Evolutionary conservation across 345 rosid genomes (phyloP).

Genomic region (Gossypium mustelinum): DNA sequence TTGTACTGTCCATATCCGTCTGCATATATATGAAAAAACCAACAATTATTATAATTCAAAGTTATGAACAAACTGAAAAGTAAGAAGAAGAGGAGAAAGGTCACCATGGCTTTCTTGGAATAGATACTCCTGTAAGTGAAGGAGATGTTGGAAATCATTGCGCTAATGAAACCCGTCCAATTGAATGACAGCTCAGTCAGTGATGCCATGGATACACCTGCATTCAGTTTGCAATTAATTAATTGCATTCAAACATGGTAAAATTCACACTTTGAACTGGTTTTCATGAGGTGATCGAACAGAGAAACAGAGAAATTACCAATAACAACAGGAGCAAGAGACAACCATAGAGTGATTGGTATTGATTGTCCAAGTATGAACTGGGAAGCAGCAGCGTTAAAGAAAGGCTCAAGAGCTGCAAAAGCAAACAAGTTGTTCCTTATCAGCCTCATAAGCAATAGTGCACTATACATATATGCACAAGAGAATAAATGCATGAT

Average conservation of each 20-base stretch:
- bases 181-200: constrained; percentile 93
- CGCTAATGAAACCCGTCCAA: constrained; percentile 94
- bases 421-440: constrained; percentile 14
- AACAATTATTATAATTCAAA: not conserved
- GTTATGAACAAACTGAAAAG: not conserved
- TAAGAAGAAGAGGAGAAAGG: constrained; percentile 5
- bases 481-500: not conserved
- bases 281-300: not conserved
- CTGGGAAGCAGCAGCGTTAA: constrained; percentile 95
- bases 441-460: not conserved
- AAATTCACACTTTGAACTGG: not conserved
- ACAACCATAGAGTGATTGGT: constrained; percentile 81
- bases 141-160: constrained; percentile 93
- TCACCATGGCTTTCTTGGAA: constrained; percentile 98
- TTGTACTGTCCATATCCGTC: constrained; percentile 99
- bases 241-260: not conserved
- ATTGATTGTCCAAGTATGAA: constrained; percentile 82
- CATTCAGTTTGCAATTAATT: constrained; percentile 7
- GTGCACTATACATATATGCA: not conserved
- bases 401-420: constrained; percentile 97
- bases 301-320: constrained; percentile 35
- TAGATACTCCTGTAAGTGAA: constrained; percentile 94
- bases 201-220: constrained; percentile 92
- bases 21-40: constrained; percentile 32
- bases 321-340: constrained; percentile 82